Base-by-base conservation (phyloP, 371 early-diverging fungal species). In the Saksenaea vasiformis region DNA sequence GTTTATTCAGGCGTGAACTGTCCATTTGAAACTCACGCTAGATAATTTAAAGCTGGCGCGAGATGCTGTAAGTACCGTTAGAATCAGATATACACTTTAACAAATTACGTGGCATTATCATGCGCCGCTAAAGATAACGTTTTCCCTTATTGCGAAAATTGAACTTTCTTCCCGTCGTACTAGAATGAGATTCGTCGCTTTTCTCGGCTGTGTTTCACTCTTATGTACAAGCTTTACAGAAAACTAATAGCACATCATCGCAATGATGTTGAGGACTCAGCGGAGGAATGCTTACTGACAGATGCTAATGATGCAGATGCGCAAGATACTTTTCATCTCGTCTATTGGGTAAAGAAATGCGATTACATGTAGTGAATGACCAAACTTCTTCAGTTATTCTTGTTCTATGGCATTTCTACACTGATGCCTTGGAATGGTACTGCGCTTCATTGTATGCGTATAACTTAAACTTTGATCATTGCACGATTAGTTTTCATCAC, bases 401-500 rank as follows among this genome's bases (percentile, higher is more conserved):
- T 39, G 15, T 39, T n/a, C 15, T 39, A 39, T n/a, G 39, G 39
- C 2, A 11, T 39, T 39, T 14, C 39, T 11, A 39, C 11, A 11
- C 11, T 39, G 15, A 2, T 39, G 15, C 39, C 39, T 14, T 39
- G 39, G 39, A 2, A 39, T n/a, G 39, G 39, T 39, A 39, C n/a
- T 11, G 39, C 11, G n/a, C 11, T 39, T 11, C 2, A 5, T 3
- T 14, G 15, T 10, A 14, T n/a, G 15, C 39, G 15, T 11, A 39
- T 39, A 3, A 11, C 11, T 13, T 37, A 11, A 39, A 2, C 31
- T 4, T 39, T 11, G 39, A n/a, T 11, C n/a, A n/a, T 14, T 2
- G n/a, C 39, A 39, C 11, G 11, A 14, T 1, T 56, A 81, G 78
- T 84, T 56, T 87, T 87, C 58, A 88, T 87, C 64, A 86, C 80